Evolutionary conservation across 257 asterid genomes (phyloP), one percentile per base, ranked within the genome.

Genomic region (Penstemon davidsonii): DNA sequence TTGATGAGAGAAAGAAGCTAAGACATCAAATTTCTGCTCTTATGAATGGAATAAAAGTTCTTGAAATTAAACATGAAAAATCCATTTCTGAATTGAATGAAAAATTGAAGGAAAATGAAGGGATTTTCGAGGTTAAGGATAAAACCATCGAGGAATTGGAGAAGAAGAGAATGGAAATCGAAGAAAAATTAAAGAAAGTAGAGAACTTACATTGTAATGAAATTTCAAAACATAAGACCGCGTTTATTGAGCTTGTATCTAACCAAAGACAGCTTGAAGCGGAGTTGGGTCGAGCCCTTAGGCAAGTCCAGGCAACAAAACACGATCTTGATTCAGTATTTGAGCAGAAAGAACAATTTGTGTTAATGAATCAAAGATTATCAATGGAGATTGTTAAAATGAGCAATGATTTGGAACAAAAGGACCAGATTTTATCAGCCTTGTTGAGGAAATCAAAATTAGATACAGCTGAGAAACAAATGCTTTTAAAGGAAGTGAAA

Each of bases 251-350:
- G 83, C 89, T 93, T 11, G 95, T 93, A 1, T 93, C 98, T 0
- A 90, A 84, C 65, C 97, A 86, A 60, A 67, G 98, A 44, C 98
- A 87, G 86, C 88, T 93, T 38, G 96, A 93, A 77, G 99, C 97
- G 0, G 96, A 88, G 78, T 74, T 90, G 95, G 81, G 89, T 5
- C 86, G 99, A 51, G 90, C 93, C 53, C 66, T 82, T 11, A 85
- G 95, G 78, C 96, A 88, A 71, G 82, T 84, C 55, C 96, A 93
- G 62, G 88, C 87, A 39, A 85, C 86, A 4, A 90, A 80, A 71
- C 83, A 84, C 56, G 96, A 92, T 73, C 79, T 87, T 15, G 91
- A 81, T 75, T 70, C 81, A 0, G 88, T 75, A 0, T 71, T 83
- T 70, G 89, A 82, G 63, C 89, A 88, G 75, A 92, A 92, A 78